Base-by-base conservation (phyloP, 768 basidiomycete species). In the Saitozyma podzolica region DNA sequence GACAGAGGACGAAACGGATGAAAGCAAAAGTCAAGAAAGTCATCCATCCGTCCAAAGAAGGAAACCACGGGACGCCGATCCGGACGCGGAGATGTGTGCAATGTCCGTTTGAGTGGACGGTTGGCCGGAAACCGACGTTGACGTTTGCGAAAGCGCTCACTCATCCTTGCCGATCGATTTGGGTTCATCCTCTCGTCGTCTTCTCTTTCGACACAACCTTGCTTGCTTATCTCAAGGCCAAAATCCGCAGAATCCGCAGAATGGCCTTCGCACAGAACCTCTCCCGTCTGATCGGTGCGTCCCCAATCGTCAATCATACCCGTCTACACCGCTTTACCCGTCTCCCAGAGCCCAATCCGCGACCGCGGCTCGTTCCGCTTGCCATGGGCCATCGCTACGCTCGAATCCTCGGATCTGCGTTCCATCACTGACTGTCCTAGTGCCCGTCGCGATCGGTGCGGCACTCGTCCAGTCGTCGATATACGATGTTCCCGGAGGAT, bases 401-500 rank as follows among this genome's bases (percentile, higher is more conserved):
- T n/a, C 39, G 29, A 29, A 5, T 41, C 52, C 8, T 50, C 49
- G n/a, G 37, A 53, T 40, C 9, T 54, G 11, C 2, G 45, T 49
- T 58, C 39, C 16, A 6, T 2, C 48, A 20, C 51, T 16, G 52
- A 59, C 5, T 40, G 6, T 19, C 17, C 0, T 59, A 83, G 93
- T 96, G 48, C 94, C 94, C 54, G 86, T 83, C 56, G 83, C 82
- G 39, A 73, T 85, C 66, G 84, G 81, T 9, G 78, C 82, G 9
- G 82, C 81, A 0, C 66, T 82, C 39, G 67, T 83, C 45, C 82
- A 85, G 63, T 80, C 85, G 9, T 83, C 83, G 55, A 75, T 87
- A 61, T 87, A 86, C 76, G 86, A 87, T 73, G 85, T 86, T 50
- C 85, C 85, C 9, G 85, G 94, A 69, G 94, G 94, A 49, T 92